Conservation (phyloP, 306 rosid genomes). For the Acacia crassicarpa region DNA sequence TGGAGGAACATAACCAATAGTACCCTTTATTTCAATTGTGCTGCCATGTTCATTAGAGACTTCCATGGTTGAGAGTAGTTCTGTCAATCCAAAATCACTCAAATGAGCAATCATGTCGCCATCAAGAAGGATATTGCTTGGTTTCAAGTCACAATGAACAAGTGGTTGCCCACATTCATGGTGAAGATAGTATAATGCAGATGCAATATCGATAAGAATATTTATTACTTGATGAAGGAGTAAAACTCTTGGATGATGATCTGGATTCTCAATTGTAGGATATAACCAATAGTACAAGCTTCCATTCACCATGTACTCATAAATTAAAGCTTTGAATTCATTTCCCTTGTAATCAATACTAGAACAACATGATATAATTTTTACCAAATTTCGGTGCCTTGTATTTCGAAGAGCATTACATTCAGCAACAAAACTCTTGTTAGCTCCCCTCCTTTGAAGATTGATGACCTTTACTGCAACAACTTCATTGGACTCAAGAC, state of each 20-base stretch:
- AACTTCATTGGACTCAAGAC: neutral
- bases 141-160: neutral
- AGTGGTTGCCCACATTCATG: neutral
- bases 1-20: neutral
- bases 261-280: neutral
- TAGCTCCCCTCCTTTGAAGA: neutral
- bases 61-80: neutral
- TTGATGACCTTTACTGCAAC: neutral
- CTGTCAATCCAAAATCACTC: neutral
- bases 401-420: neutral
- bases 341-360: neutral
- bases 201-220: neutral
- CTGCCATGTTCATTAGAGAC: neutral
- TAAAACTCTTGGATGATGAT: neutral
- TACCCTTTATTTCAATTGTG: neutral
- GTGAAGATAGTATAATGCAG: neutral
- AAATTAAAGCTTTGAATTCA: neutral
- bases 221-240: neutral
- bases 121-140: neutral
- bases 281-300: neutral
- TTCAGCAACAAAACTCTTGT: neutral
- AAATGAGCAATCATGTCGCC: neutral
- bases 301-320: neutral
- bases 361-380: neutral
- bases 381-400: neutral